Conservation (phyloP, 2,329 filamentous ascomycete genomes). For the Colletotrichum acutatum region DNA sequence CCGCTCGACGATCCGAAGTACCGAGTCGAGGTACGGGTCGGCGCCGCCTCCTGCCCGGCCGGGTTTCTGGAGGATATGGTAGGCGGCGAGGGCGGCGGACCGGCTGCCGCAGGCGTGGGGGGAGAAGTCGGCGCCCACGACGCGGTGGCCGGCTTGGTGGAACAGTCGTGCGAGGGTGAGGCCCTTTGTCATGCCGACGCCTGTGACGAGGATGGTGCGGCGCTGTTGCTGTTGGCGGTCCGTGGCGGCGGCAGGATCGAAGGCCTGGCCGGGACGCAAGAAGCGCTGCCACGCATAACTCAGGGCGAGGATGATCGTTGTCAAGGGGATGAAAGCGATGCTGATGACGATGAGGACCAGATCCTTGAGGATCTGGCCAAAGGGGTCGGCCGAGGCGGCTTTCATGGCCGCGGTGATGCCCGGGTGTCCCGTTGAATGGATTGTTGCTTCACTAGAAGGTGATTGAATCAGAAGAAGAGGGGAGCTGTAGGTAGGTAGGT, state of each 20-base stretch:
- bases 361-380: conserved; percentile 30
- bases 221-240: not conserved
- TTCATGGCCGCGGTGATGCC: conserved; percentile 9
- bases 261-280: not conserved
- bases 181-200: conserved; percentile 78
- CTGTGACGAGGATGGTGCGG: conserved; percentile 72
- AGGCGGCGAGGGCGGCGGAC: conserved; percentile 65
- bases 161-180: conserved; percentile 74
- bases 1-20: conserved; percentile 67
- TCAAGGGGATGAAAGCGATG: conserved; percentile 23
- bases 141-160: conserved; percentile 71
- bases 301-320: conserved; percentile 7
- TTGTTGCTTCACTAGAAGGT: not conserved
- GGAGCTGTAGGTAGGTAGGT: not conserved
- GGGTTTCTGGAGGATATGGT: conserved; percentile 58
- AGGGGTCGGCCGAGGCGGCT: conserved; percentile 10
- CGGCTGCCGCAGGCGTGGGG: conserved; percentile 64
- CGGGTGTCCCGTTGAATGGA: no score
- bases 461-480: not conserved
- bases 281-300: conserved; percentile 19
- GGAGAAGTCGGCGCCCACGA: conserved; percentile 77
- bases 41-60: conserved; percentile 34
- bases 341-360: conserved; percentile 29
- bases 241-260: not conserved
- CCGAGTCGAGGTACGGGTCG: conserved; percentile 63